Conservation (phyloP, 2,329 filamentous ascomycete species). For the Verticillium albo-atrum region DNA sequence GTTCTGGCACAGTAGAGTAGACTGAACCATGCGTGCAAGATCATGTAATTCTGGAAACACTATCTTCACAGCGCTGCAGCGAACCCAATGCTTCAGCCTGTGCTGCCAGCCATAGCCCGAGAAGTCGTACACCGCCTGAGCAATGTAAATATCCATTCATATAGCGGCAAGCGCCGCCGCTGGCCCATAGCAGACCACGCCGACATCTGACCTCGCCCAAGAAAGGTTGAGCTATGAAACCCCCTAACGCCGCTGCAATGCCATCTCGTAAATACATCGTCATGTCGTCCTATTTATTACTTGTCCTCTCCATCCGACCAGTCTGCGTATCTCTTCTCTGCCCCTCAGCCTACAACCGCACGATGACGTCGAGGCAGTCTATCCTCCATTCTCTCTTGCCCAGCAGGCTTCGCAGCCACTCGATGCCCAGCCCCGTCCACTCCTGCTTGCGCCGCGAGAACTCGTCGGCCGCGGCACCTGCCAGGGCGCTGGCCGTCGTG, state of each 20-base stretch:
- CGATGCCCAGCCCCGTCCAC: slow-evolving; percentile 74
- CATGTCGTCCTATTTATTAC: background rate
- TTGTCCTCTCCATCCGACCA: background rate
- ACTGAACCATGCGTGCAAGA: too few species aligned
- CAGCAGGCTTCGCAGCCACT: slow-evolving; percentile 79
- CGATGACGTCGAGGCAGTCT: slow-evolving; percentile 84
- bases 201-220: background rate
- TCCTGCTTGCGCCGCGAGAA: slow-evolving; percentile 50
- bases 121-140: too few species aligned
- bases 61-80: too few species aligned
- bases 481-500: slow-evolving; percentile 65
- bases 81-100: too few species aligned
- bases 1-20: too few species aligned
- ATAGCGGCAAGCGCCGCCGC: too few species aligned
- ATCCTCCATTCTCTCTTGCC: slow-evolving; percentile 85
- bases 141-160: too few species aligned
- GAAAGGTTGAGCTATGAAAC: background rate
- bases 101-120: too few species aligned
- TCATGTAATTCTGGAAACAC: too few species aligned
- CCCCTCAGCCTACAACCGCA: slow-evolving; percentile 55
- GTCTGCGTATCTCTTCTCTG: background rate
- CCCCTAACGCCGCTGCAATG: background rate
- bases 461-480: slow-evolving; percentile 62
- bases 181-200: too few species aligned
- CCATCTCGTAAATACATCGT: background rate